A percentile compares a stretch with the other conserved stretches of the same genome.
These are phyloP conservation scores for Dendrobium huoshanense DNA, from an alignment of 106 monocot genomes.

Conservation along the genomic window DNA sequence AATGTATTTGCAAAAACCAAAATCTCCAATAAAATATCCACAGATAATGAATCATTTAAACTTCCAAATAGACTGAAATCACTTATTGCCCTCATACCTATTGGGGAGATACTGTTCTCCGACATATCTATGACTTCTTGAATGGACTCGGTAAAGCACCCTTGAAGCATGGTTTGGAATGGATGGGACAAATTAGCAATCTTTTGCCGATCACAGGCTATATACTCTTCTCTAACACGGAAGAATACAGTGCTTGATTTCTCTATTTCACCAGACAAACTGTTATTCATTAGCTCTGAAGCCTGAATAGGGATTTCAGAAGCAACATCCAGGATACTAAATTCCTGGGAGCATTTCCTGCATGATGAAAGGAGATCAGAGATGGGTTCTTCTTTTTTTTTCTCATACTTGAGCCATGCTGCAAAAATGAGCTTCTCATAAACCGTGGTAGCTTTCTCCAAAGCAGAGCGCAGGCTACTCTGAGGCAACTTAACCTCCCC, in stretches of 20 bases:
- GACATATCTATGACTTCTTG: conserved; percentile 83
- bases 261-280: conserved; percentile 4
- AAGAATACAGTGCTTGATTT: conserved; percentile 45
- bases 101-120: conserved; percentile 73
- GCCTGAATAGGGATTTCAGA: conserved; percentile 33
- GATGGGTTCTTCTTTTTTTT: conserved; percentile 69
- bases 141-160: conserved; percentile 77
- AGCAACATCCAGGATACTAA: conserved; percentile 51
- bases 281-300: conserved; percentile 2
- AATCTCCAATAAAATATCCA: conserved; percentile 64
- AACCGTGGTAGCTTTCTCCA: conserved; percentile 46
- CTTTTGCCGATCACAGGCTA: conserved; percentile 64
- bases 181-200: conserved; percentile 79
- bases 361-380: conserved; percentile 86
- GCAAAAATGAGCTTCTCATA: conserved; percentile 79
- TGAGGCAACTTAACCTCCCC: conserved; percentile 84
- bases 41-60: conserved; percentile 40
- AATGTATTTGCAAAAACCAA: conserved; percentile 87
- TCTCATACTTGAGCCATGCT: conserved; percentile 89
- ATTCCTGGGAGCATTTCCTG: conserved; percentile 66
- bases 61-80: conserved; percentile 39
- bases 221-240: conserved; percentile 51
- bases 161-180: conserved; percentile 88
- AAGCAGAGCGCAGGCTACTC: conserved; percentile 80
- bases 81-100: conserved; percentile 61